These are phyloP conservation scores for Geotrichum klebahnii DNA, from an alignment of 1,139 yeast genomes.

Conservation along the genomic window DNA sequence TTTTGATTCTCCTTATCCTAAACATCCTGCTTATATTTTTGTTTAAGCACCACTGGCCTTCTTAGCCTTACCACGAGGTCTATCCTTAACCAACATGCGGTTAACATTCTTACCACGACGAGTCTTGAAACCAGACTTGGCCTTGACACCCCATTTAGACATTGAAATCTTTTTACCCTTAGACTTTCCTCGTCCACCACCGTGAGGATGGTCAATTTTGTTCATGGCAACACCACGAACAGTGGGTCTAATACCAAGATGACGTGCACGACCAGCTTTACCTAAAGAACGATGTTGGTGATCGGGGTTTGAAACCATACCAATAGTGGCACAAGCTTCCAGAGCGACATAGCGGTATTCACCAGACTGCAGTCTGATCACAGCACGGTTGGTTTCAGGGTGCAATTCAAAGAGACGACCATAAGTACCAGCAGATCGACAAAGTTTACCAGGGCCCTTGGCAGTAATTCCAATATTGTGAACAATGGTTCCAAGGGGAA, in stretches of 20 bases:
- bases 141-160: conserved; percentile 93
- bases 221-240: conserved; percentile 99
- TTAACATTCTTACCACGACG: conserved; percentile 84
- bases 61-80: conserved; percentile 39
- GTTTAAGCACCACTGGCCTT: conserved; percentile 21
- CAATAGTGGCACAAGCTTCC: conserved; percentile 90
- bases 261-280: conserved; percentile 94
- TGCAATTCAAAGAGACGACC: conserved; percentile 82
- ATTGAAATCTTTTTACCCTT: conserved; percentile 91
- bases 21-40: too few relatives aligned
- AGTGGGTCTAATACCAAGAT: conserved; percentile 88
- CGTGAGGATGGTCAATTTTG: conserved; percentile 96
- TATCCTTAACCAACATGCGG: conserved; percentile 75
- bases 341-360: conserved; percentile 86
- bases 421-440: conserved; percentile 91
- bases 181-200: conserved; percentile 99
- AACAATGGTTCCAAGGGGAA: conserved; percentile 87
- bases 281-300: conserved; percentile 89
- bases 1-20: too few relatives aligned
- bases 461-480: conserved; percentile 79
- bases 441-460: conserved; percentile 84
- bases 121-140: conserved; percentile 91
- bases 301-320: conserved; percentile 90
- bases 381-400: conserved; percentile 65
- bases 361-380: conserved; percentile 80